Conservation (phyloP, 441 rosid species). For the Pelargonium citronellum region DNA sequence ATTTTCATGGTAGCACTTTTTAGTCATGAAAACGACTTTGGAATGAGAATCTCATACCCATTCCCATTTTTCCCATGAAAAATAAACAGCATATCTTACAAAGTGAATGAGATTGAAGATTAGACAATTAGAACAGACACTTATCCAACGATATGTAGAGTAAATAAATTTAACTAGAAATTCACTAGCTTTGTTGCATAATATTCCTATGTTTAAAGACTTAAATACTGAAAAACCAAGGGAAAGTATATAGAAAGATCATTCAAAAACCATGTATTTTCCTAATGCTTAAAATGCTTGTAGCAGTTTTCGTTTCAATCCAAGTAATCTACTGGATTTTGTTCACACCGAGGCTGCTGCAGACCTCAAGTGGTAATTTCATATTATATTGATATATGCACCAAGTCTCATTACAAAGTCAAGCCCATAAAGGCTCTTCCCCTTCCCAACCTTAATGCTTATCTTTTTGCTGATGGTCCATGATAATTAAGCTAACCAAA, state of each 20-base stretch:
- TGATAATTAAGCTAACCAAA: too few species aligned
- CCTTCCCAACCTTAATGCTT: too few species aligned
- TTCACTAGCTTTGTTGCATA: not conserved
- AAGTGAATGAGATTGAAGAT: not conserved
- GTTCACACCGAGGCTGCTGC: not conserved
- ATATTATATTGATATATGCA: not conserved
- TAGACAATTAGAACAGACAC: not conserved
- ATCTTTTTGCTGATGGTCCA: too few species aligned
- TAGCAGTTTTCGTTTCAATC: not conserved
- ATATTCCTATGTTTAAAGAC: not conserved
- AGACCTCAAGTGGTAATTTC: not conserved
- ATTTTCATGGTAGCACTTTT: too few species aligned
- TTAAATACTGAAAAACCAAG: slow-evolving; percentile 5
- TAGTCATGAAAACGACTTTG: too few species aligned
- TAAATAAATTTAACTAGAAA: not conserved
- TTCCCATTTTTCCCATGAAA: not conserved
- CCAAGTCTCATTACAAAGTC: not conserved
- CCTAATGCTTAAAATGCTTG: not conserved
- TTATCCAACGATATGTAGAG: not conserved
- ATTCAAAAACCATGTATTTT: not conserved
- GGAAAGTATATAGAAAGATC: not conserved
- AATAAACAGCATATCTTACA: not conserved
- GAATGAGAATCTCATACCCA: too few species aligned
- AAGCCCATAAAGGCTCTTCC: not conserved
- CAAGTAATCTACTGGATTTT: not conserved